Base-by-base conservation (phyloP, 192 early-diverging fungal species). In the Backusella circina region DNA sequence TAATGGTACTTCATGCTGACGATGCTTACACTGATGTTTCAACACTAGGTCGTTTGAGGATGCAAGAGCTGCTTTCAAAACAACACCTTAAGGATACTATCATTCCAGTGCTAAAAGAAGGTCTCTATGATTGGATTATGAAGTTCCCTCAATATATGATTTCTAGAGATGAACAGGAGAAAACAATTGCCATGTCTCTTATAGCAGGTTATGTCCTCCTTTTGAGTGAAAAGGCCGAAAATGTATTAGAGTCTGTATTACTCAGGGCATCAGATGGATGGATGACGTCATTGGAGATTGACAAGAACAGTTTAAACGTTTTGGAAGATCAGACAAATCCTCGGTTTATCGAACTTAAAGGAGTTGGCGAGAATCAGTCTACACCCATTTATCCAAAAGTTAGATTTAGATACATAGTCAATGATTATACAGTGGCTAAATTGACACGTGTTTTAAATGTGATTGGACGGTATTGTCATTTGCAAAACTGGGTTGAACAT, bases 51-150 rank as follows among this genome's bases (percentile, higher is more conserved):
- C 30, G 64, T 65, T n/a, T 75, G 28, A 31, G 71, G 28, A 54
- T 86, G 41, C 35, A 70, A 36, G 16, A 54, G 3, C 61, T 84
- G 12, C 38, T 51, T 1, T 13, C 33, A 2, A n/a, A 68, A 6
- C 35, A 69, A 5, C 30, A 47, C 1, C 79, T 80, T 73, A 7
- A 16, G 18, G 70, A 57, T 28, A 65, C 15, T 21, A 64, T 86
- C 12, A 50, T 76, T 31, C 82, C 80, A 32, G 75, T 79, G 5
- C 15, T 86, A 38, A 86, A 86, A 50, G 64, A 79, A 76, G 82
- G 57, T 28, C 69, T 86, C 3, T 72, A 82, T 32, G 51, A 67
- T 12, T 75, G 75, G 72, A 70, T 86, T 31, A 39, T 54, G 32
- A 66, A 71, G 3, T 72, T 86, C 9, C 83, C 85, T 31, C 67